Conservation (phyloP, 441 rosid species). For the Eruca vesicaria region DNA sequence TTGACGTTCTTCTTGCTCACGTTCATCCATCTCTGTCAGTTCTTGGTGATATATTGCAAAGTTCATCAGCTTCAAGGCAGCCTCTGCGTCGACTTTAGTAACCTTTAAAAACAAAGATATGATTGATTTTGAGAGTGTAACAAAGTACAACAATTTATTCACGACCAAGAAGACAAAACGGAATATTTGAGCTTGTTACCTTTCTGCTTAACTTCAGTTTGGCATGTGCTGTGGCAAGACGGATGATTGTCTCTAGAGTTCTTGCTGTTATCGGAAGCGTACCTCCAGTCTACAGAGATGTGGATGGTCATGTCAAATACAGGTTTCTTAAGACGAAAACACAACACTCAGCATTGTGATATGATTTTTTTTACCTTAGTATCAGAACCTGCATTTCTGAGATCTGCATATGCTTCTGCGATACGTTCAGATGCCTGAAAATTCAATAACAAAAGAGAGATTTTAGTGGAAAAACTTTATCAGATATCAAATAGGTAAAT, state of each 20-base stretch:
- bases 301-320: not conserved
- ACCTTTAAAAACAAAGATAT: constrained; percentile 49
- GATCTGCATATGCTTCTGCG: constrained; percentile 93
- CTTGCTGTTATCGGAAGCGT: constrained; percentile 98
- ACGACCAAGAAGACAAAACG: not conserved
- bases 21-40: constrained; percentile 94
- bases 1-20: constrained; percentile 71
- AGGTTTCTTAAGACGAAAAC: not conserved
- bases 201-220: constrained; percentile 85
- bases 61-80: constrained; percentile 85
- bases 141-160: not conserved
- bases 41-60: constrained; percentile 98
- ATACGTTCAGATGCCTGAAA: constrained; percentile 86
- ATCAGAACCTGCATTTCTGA: constrained; percentile 76
- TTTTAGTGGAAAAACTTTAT: not conserved
- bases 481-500: constrained; percentile 1
- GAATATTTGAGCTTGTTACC: constrained; percentile 42
- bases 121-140: not conserved
- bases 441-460: constrained; percentile 14
- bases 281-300: constrained; percentile 79
- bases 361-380: constrained; percentile 56
- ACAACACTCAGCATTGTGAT: not conserved
- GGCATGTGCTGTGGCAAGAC: constrained; percentile 97
- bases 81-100: constrained; percentile 78
- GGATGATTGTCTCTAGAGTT: constrained; percentile 94